Base-by-base conservation (phyloP, 1,284 basidiomycete genomes). In the Ceratobasidium sp. region DNA sequence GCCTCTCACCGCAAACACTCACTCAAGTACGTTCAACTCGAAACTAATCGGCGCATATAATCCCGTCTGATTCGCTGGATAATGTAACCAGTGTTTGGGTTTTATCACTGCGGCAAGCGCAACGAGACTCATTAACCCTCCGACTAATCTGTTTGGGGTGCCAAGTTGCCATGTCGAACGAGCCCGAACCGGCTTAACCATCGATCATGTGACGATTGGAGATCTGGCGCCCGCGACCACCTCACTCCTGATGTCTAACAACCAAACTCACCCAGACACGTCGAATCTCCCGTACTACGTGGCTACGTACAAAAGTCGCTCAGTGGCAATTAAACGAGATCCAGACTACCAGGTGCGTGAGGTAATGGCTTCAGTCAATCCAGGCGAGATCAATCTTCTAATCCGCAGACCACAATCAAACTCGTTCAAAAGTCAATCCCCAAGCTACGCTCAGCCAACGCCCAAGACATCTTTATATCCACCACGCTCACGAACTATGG, bases 291-390 rank as follows among this genome's bases (percentile, higher is more conserved):
- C 65, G 7, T 67, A 52, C 27, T 67, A 67, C 20, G 48, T 67
- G 6, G 65, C 65, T 3, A 52, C 20, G 3, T 67, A 67, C 20
- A 7, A 67, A 27, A 48, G 48, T 10, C 65, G 65, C 2, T 30
- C 46, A 20, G 48, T 67, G 14, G 30, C 65, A 20, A 50, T 67
- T n/a, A 66, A 67, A n/a, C 44, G 65, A 20, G 48, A 67, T 23
- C 7, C 27, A 35, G 38, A 54, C 18, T 67, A 67, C 18, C 12
- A 67, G 48, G 65, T 52, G 54, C 33, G 64, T 30, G 2, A 20
- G 27, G 1, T 18, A 41, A 41, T 4, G 2, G 3, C 14, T 1
- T 3, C 60, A 20, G 7, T 62, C 35, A 41, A 14, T n/a, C 16
- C 14, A 33, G 3, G 10, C 16, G 7, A 33, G 2, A 3, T 27